These are phyloP conservation scores for Simplicillium aogashimaense DNA, from an alignment of 2,329 filamentous ascomycete species.

Conservation along the genomic window DNA sequence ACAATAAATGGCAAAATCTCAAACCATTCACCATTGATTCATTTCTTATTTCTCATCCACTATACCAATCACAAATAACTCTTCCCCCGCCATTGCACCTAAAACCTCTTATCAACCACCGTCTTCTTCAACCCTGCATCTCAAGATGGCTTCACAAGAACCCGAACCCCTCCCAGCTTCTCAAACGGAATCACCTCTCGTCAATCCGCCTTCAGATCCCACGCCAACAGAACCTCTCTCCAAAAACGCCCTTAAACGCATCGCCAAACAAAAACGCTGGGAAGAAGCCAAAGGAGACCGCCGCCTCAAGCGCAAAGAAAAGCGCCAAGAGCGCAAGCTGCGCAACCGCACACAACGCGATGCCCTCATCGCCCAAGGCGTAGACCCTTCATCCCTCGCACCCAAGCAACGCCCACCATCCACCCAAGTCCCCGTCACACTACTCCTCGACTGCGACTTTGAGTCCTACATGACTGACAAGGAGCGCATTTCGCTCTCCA, in stretches of 20 bases:
- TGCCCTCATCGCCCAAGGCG: constrained; percentile 36
- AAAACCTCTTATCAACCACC: no score
- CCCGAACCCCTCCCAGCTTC: no score
- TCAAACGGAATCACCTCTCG: no score
- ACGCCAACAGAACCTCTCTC: constrained; percentile 40
- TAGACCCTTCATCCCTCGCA: constrained; percentile 25
- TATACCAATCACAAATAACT: no score
- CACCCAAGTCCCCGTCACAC: constrained; percentile 60
- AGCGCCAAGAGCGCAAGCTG: constrained; percentile 34
- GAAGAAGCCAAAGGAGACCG: constrained; percentile 58
- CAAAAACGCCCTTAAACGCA: constrained; percentile 79
- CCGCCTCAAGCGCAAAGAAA: constrained; percentile 43
- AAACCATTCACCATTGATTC: no score
- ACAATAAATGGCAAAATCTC: no score
- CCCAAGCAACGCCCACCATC: constrained; percentile 22
- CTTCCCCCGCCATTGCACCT: no score
- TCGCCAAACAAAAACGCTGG: constrained; percentile 63
- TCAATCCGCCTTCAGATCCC: no score
- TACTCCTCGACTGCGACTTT: constrained; percentile 88
- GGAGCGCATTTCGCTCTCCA: constrained; percentile 72
- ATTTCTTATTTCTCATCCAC: no score
- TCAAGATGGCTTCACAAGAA: no score
- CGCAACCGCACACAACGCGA: constrained; percentile 40
- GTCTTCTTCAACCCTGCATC: no score
- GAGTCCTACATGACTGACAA: constrained; percentile 82